Percentiles rank a stretch among this genome's conserved stretches.
Conservation (phyloP, 352 stramenopile species). For the Pythium guiyangense region DNA sequence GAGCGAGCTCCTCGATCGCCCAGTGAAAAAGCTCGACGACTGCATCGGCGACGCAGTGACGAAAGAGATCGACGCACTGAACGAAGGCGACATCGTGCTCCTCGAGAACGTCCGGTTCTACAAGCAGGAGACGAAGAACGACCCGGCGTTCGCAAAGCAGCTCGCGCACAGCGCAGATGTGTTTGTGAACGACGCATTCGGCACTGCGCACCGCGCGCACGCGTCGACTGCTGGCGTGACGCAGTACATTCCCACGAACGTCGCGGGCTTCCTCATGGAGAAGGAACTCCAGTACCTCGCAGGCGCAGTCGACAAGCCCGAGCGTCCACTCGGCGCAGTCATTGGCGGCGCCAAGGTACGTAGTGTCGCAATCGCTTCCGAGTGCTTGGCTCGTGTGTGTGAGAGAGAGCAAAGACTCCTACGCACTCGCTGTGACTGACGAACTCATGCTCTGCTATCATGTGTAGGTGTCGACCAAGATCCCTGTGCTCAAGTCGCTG, state of each 20-base stretch:
- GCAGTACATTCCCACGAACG: slow-evolving; percentile 91
- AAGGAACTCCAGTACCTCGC: slow-evolving; percentile 97
- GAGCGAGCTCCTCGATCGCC: slow-evolving; percentile 88
- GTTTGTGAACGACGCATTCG: slow-evolving; percentile 99
- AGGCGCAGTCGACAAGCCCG: slow-evolving; percentile 83
- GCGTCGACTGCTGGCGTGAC: slow-evolving; percentile 97
- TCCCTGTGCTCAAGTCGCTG: slow-evolving; percentile 95
- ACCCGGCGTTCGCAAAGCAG: slow-evolving; percentile 92
- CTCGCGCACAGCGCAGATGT: slow-evolving; percentile 92
- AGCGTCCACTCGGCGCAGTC: slow-evolving; percentile 93
- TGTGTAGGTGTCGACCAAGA: slow-evolving; percentile 84
- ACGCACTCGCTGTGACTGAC: not conserved
- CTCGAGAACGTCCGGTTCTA: slow-evolving; percentile 97
- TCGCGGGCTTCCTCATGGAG: slow-evolving; percentile 95
- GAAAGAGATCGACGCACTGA: slow-evolving; percentile 67
- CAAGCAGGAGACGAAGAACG: slow-evolving; percentile 97
- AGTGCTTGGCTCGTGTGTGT: not conserved
- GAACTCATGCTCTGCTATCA: not conserved
- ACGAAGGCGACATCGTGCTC: slow-evolving; percentile 91
- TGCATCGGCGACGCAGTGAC: slow-evolving; percentile 93
- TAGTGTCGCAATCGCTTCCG: not conserved
- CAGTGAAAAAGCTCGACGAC: slow-evolving; percentile 92
- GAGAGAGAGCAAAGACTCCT: too few relatives aligned
- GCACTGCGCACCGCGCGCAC: slow-evolving; percentile 96
- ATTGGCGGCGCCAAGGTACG: slow-evolving; percentile 95